A percentile compares a stretch with the other conserved stretches of the same genome.
Conservation (phyloP, 495 filamentous ascomycete genomes). For the Podospora conica region DNA sequence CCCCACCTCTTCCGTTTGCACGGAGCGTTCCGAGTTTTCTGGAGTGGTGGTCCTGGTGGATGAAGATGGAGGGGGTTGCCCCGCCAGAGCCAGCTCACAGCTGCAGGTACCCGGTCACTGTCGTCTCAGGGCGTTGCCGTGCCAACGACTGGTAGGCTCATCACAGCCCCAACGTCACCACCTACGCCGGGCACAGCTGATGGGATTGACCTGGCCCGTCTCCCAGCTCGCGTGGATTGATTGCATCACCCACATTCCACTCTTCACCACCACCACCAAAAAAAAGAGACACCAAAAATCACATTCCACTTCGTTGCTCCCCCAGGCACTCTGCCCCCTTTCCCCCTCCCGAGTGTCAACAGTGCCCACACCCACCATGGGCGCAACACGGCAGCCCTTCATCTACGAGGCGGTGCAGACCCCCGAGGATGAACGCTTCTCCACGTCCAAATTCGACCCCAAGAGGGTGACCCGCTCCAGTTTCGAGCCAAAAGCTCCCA, state of each 20-base stretch:
- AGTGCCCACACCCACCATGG: constrained; percentile 39
- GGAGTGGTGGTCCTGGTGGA: background rate
- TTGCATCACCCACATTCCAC: background rate
- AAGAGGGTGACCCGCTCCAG: constrained; percentile 74
- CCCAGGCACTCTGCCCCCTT: background rate
- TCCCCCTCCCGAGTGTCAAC: background rate
- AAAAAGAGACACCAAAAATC: background rate
- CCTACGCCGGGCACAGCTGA: background rate
- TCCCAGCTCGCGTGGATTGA: background rate
- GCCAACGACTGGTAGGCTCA: background rate
- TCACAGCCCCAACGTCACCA: background rate
- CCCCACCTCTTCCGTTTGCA: too few species aligned
- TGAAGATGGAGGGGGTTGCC: background rate
- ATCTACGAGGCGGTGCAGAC: constrained; percentile 57
- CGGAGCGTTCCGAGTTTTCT: background rate
- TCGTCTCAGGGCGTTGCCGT: background rate
- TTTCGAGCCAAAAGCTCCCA: constrained; percentile 51
- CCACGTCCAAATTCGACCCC: constrained; percentile 66
- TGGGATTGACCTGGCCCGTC: background rate
- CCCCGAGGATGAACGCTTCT: constrained; percentile 36
- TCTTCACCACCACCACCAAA: background rate
- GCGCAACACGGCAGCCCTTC: constrained; percentile 61
- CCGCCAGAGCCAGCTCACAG: background rate
- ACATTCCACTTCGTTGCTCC: background rate
- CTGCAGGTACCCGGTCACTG: background rate